Evolutionary conservation across 192 early-diverging fungal genomes (phyloP).

Genomic region (Coemansia sp.): DNA sequence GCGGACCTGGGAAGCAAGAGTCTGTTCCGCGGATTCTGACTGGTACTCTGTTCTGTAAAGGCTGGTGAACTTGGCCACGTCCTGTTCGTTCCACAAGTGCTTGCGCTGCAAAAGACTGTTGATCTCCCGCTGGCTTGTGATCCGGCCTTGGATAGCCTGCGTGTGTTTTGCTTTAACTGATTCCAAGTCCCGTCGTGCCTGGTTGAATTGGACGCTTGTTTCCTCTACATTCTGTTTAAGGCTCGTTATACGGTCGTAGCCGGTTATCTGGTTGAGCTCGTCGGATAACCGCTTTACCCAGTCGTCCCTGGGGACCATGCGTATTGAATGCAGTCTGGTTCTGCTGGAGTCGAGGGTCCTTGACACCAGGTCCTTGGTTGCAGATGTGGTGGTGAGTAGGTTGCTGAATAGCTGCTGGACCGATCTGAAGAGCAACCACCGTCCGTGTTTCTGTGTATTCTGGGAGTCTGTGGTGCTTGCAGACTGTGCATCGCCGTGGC

Average conservation of each 20-base stretch:
- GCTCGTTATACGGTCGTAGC: constrained; percentile 65
- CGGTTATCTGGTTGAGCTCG: constrained; percentile 70
- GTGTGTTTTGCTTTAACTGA: constrained; percentile 59
- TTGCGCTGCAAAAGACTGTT: constrained; percentile 78
- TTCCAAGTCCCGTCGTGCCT: constrained; percentile 52
- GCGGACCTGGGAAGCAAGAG: constrained; percentile 53
- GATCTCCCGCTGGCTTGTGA: constrained; percentile 70
- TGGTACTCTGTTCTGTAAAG: constrained; percentile 72
- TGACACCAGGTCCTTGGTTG: background rate
- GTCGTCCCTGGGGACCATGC: constrained; percentile 37
- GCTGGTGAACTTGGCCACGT: constrained; percentile 74
- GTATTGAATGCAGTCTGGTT: constrained; percentile 5
- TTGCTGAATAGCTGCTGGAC: background rate
- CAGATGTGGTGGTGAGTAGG: background rate
- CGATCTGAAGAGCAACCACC: background rate
- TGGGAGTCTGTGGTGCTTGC: background rate
- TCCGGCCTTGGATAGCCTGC: constrained; percentile 57
- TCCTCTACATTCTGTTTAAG: constrained; percentile 66
- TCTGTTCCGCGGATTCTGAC: constrained; percentile 57
- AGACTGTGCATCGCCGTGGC: too few species aligned
- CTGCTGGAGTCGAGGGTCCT: constrained; percentile 13
- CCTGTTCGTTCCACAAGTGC: constrained; percentile 70
- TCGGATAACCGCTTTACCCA: constrained; percentile 41
- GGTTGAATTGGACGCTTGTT: constrained; percentile 49
- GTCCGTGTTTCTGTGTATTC: background rate